Evolutionary conservation across 495 filamentous ascomycete genomes (phyloP).

Genomic region (Penicillium cosmopolitanum): DNA sequence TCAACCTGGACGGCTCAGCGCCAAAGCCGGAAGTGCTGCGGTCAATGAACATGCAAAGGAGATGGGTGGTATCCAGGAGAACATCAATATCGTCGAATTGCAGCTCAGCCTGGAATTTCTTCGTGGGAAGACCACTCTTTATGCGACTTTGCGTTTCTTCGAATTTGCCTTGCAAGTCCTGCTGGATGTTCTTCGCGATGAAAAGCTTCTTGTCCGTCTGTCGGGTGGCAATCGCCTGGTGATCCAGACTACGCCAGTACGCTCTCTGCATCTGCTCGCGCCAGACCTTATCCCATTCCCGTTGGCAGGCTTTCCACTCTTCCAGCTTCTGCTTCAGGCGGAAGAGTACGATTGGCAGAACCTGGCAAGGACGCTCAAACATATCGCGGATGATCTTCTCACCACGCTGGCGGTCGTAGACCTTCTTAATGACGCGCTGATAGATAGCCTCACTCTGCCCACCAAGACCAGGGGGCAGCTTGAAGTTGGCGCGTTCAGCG

Average conservation of each 20-base stretch:
- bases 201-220: conserved; percentile 86
- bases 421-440: conserved; percentile 95
- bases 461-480: conserved; percentile 79
- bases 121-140: conserved; percentile 59
- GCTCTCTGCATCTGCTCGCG: conserved; percentile 87
- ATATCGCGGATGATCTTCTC: conserved; percentile 80
- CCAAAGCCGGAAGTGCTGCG: conserved; percentile 66
- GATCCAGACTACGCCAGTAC: conserved; percentile 94
- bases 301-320: conserved; percentile 94
- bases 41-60: conserved; percentile 77
- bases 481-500: conserved; percentile 71
- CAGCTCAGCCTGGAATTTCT: conserved; percentile 73
- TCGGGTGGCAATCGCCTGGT: conserved; percentile 87
- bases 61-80: conserved; percentile 75
- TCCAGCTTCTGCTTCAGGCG: conserved; percentile 92
- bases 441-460: conserved; percentile 96
- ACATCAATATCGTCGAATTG: conserved; percentile 76
- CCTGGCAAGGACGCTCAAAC: conserved; percentile 76
- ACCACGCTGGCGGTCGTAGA: conserved; percentile 88
- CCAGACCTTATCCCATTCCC: conserved; percentile 99
- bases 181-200: conserved; percentile 80
- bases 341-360: conserved; percentile 83
- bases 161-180: conserved; percentile 82
- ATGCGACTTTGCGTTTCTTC: conserved; percentile 78
- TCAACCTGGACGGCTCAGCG: conserved; percentile 73